Base-by-base conservation (phyloP, 1,284 basidiomycete species). In the Trametes sp. region DNA sequence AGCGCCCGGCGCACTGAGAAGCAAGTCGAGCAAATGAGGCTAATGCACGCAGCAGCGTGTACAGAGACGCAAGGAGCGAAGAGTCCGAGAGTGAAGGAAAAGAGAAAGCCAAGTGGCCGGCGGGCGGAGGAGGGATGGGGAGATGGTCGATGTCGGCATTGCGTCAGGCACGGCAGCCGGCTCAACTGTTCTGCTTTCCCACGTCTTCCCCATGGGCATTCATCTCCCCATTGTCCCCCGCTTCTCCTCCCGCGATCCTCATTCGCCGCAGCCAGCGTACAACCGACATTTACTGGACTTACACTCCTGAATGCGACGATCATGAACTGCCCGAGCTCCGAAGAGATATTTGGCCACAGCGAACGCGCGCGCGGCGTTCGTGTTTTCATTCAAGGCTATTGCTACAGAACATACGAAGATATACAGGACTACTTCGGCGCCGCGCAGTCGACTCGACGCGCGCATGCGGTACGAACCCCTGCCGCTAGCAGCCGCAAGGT, bases 1-100 rank as follows among this genome's bases (percentile, higher is more conserved):
- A 67, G 61, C 66, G 59, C 54, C 59, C 26, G 58, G 66, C 62
- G 59, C 59, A 54, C 45, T 24, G 59, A 45, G 29, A 53, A 61
- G 33, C 24, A 61, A 62, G 63, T 33, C 11, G 36, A 26, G 55
- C 63, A 54, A 46, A 57, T 63, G 50, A 31, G 61, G 66, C 44
- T 46, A 33, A 23, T 57, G 16, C 29, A 44, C 54, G 62, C 62
- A 64, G 65, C 54, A 56, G 35, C 58, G 29, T 49, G 24, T 33
- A 19, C 46, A 60, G 11, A 33, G 6, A 33, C 45, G 57, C 57
- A 59, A n/a, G 48, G 38, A 53, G 35, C 45, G 58, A 24, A 38
- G 55, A 51, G 33, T 50, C 29, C 44, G 61, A 54, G 38, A n/a
- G 44, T 21, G 49, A 49, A 29, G 58, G 24, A 14, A 41, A 42